These are phyloP conservation scores for Nissolia schottii DNA, from an alignment of 306 rosid species.

Conservation along the genomic window DNA sequence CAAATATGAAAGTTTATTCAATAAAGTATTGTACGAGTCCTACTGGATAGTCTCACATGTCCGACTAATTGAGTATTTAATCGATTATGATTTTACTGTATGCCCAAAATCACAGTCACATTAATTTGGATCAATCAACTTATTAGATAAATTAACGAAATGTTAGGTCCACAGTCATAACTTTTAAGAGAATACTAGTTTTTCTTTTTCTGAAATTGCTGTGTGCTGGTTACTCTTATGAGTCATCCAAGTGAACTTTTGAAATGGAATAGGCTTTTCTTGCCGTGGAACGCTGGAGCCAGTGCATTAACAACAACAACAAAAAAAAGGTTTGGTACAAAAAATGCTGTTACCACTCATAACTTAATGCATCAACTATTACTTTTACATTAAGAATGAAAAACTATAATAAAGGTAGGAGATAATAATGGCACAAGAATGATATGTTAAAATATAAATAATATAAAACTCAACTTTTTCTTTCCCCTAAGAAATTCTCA, in stretches of 20 bases:
- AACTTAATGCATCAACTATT: too few species aligned
- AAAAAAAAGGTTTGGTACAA: too few species aligned
- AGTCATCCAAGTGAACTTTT: background rate
- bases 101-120: background rate
- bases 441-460: too few species aligned
- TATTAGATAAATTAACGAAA: background rate
- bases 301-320: background rate
- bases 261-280: background rate
- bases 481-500: too few species aligned
- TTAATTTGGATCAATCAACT: background rate
- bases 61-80: background rate
- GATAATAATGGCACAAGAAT: too few species aligned
- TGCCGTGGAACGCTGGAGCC: background rate
- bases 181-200: background rate
- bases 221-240: background rate
- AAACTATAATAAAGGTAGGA: too few species aligned
- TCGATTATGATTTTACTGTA: background rate
- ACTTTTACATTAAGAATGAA: too few species aligned
- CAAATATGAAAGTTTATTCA: too few species aligned
- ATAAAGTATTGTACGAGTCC: background rate
- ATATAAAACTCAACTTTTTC: too few species aligned
- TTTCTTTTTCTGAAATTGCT: background rate
- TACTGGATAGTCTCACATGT: background rate
- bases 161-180: background rate
- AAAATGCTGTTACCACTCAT: too few species aligned